Percentiles rank a stretch among this genome's conserved stretches.
Conservation (phyloP, 257 asterid species). For the Solanum rostratum region DNA sequence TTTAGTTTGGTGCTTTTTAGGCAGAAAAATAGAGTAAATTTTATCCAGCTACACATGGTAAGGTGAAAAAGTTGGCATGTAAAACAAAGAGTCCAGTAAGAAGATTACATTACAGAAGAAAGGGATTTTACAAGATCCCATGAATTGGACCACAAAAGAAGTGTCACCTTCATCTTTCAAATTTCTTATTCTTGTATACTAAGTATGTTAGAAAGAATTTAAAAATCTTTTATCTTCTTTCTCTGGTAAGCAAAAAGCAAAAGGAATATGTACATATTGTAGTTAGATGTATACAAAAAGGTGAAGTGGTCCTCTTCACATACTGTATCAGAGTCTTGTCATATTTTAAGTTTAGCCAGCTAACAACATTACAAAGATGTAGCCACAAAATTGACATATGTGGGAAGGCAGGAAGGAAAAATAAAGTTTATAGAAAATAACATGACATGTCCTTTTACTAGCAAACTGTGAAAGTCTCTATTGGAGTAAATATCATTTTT, state of each 20-base stretch:
- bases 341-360: neutral
- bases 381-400: neutral
- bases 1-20: neutral
- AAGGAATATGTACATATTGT: neutral
- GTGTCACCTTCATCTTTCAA: neutral
- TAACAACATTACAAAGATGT: neutral
- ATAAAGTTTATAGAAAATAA: neutral
- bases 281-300: neutral
- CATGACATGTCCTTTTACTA: conserved; percentile 23
- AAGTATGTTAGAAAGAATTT: neutral
- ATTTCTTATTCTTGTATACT: neutral
- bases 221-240: neutral
- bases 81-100: neutral
- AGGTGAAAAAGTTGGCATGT: neutral
- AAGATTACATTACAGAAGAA: neutral
- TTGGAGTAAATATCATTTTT: neutral
- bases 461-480: neutral
- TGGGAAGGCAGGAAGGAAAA: neutral
- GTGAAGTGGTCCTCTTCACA: neutral
- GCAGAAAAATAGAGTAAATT: neutral
- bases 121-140: neutral
- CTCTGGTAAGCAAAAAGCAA: neutral
- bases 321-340: neutral
- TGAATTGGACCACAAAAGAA: conserved; percentile 1
- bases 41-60: neutral